Base-by-base conservation (phyloP, 2,329 filamentous ascomycete genomes). In the Penicillium sp. region DNA sequence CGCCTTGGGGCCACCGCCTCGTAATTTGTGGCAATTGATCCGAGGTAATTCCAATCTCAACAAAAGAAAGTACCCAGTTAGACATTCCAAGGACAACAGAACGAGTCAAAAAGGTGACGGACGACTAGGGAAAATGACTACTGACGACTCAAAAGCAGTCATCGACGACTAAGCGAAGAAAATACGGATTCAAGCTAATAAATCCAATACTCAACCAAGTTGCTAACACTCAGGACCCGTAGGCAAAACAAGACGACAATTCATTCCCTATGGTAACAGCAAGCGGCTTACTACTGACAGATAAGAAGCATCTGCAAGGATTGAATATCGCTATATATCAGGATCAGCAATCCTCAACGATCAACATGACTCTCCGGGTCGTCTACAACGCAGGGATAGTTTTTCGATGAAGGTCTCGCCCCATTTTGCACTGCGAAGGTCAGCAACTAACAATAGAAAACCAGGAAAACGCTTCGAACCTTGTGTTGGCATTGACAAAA, bases 401-500 rank as follows among this genome's bases (percentile, higher is more conserved):
- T 58, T 64, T 17, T 66, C 61, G 13, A 69, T 73, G 36, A 73
- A 73, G 0, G 54, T 65, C 47, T 71, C 65, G 19, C 71, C 71
- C 71, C 71, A 73, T 67, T 64, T 68, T 13, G 69, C 70, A 66
- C 71, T 73, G 25, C 8, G 23, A 15, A 15, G 4, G 41, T 55
- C 17, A 61, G 57, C 36, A 25, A 13, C 51, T 36, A 8, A 45
- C 10, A 21, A 33, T 38, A 27, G 0, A 10, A 3, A 19, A 2
- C 10, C 17, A 19, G 56, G 13, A 35, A 33, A 42, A 21, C 8
- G 4, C 27, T 15, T 60, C 76, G 62, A 69, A 83, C 82, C 82
- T 94, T 0, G 93, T 97, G 78, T 96, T 96, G 77, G 93, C 93
- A 77, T 92, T 90, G 57, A 97, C 89, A 72, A 97, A 97, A 70